Evolutionary conservation across 306 rosid species (phyloP).

Genomic region (Rosa rugosa): DNA sequence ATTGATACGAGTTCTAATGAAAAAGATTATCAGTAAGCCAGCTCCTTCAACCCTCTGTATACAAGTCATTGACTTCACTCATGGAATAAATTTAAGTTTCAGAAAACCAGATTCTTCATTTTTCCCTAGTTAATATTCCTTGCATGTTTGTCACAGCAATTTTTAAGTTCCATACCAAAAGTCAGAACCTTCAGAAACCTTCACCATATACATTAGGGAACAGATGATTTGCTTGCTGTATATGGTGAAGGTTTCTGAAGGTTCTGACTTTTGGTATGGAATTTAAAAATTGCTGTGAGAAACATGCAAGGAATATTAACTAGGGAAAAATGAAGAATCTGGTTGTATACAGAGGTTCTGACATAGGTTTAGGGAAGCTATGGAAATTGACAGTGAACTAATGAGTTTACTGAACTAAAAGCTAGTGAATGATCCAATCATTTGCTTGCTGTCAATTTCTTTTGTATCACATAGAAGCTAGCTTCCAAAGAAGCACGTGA

Average conservation of each 20-base stretch:
- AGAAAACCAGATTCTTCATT: neutral
- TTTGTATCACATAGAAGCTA: neutral
- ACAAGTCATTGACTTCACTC: neutral
- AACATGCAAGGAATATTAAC: too few relatives aligned
- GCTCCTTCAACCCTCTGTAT: too few relatives aligned
- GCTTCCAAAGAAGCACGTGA: neutral
- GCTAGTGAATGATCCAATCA: neutral
- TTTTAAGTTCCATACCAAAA: neutral
- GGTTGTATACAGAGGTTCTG: too few relatives aligned
- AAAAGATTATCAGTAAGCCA: too few relatives aligned
- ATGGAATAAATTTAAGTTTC: neutral
- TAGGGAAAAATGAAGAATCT: too few relatives aligned
- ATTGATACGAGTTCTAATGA: too few relatives aligned
- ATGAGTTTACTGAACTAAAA: conserved; percentile 2
- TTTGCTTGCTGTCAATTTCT: neutral
- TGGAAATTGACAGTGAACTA: too few relatives aligned
- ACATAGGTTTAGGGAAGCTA: too few relatives aligned
- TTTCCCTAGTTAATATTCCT: neutral
- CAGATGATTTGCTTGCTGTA: too few relatives aligned
- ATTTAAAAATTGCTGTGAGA: too few relatives aligned
- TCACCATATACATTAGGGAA: neutral
- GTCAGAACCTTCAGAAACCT: neutral
- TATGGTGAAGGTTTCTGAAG: too few relatives aligned
- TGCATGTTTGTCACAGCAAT: neutral
- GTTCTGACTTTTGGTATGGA: too few relatives aligned